Base-by-base conservation (phyloP, 225 moss, liverwort and hornwort genomes). In the Marchantia polymorpha region DNA sequence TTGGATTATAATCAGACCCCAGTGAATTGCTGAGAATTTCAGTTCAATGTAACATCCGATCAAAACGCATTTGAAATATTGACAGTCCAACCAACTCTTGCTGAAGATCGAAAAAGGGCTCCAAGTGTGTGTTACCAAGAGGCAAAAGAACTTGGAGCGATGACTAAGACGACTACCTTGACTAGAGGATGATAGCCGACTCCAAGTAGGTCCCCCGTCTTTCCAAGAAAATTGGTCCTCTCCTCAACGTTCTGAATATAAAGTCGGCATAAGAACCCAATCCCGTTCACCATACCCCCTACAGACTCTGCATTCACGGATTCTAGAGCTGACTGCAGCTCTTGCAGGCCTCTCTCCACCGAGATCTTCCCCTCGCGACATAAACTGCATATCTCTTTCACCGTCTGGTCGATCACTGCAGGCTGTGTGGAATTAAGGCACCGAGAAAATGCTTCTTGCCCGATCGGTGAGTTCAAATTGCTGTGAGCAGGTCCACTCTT, bases 271-370 rank as follows among this genome's bases (percentile, higher is more conserved):
- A 89, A 79, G 50, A 77, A 89, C 12, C 86, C 84, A 27, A 89
- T 84, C 49, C 88, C 88, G 73, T 86, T 89, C 64, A 89, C 82
- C 20, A 89, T 59, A 63, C 79, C 77, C 16, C 79, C 79, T 16
- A 84, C 82, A 12, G 86, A 86, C 71, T 84, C 83, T 10, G 69
- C 60, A 70, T 68, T 74, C 12, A 82, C 86, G 27, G 82, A 79
- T 69, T 89, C 88, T 69, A 89, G 60, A 52, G 86, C 82, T 19
- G 86, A 83, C 82, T 89, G 88, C 73, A 89, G 86, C 48, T 89
- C 88, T 73, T 82, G 88, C 67, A 89, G 61, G 58, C 86, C 86
- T 47, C 76, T 67, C 16, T 89, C 82, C 55, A 89, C 82, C 12
- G 84, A 31, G 10, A 89, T 11, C 19, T 17, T 49, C 31, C 80